These are phyloP conservation scores for Boletus patriciae DNA, from an alignment of 768 basidiomycete species.

Conservation along the genomic window DNA sequence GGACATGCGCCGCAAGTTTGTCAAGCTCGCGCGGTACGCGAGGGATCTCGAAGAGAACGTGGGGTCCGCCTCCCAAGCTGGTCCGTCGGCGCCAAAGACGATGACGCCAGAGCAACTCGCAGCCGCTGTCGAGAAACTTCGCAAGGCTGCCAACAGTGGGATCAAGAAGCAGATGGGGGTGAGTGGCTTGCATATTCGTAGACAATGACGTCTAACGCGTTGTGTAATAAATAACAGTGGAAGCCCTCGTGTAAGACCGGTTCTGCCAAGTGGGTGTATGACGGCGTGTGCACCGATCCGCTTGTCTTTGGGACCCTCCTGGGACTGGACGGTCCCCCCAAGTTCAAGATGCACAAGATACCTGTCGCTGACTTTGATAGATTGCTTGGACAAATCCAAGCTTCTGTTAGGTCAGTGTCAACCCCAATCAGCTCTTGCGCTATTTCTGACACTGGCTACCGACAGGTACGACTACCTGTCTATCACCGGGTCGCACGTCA, in stretches of 20 bases:
- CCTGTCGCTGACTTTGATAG: constrained; percentile 35
- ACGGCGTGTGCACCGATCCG: constrained; percentile 50
- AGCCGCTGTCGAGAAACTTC: constrained; percentile 45
- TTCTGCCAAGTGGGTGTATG: constrained; percentile 49
- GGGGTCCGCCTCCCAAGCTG: constrained; percentile 16
- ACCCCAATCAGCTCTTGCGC: neutral
- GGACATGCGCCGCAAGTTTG: constrained; percentile 27
- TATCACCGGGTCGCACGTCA: constrained; percentile 44
- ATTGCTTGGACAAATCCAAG: constrained; percentile 36
- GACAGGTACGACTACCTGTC: constrained; percentile 41
- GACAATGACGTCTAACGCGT: neutral
- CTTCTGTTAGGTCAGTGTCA: constrained; percentile 38
- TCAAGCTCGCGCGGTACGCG: constrained; percentile 37
- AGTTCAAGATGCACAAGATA: constrained; percentile 51
- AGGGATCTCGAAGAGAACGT: constrained; percentile 32
- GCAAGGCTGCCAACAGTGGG: constrained; percentile 45
- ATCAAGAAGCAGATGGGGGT: constrained; percentile 54
- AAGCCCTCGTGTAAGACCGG: constrained; percentile 49
- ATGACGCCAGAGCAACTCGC: constrained; percentile 41
- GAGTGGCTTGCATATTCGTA: neutral
- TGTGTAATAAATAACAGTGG: constrained; percentile 41
- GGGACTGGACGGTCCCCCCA: constrained; percentile 44
- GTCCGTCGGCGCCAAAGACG: constrained; percentile 24
- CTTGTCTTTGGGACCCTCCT: constrained; percentile 48
- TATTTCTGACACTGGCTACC: neutral